Base-by-base conservation (phyloP, 192 early-diverging fungal genomes). In the Umbelopsis ramanniana region DNA sequence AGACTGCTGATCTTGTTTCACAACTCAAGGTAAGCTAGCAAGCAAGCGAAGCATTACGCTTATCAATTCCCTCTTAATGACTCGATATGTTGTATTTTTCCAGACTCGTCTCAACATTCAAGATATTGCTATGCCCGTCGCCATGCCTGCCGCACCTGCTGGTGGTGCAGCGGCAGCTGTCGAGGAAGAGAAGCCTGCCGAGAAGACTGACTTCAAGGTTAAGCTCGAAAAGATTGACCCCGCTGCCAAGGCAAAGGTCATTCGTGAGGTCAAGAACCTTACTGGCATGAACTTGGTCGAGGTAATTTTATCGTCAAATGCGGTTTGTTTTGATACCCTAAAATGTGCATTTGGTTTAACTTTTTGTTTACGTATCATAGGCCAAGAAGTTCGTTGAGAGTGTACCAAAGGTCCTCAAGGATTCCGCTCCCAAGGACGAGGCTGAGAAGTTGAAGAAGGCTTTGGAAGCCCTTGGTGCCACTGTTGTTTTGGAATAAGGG, bases 311-410 rank as follows among this genome's bases (percentile, higher is more conserved):
- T 19, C 45, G 15, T 66, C 33, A 19, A 21, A 21, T 46, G 22
- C 38, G 17, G 9, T 24, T 48, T 45, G 54, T 46, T 50, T 33
- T 17, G 19, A 57, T 6, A 35, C 23, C 33, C 15, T 26, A 33
- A 29, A n/a, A 43, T 68, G 40, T 40, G n/a, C 40, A 43, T 12
- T 7, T 43, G 8, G 6, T 43, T 43, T 43, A 43, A 43, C 40
- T 1, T 29, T n/a, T 43, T 43, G 40, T 12, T 11, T 43, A 12
- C 11, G 40, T 43, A 11, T 43, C 11, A 35, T 82, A 93, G 89
- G 97, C 97, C 76, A 99, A 99, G 89, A 99, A 99, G 88, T 98
- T 99, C 85, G 96, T 98, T 33, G 97, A 99, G 84, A 87, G 93
- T 72, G 95, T 89, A 71, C 97, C 97, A 79, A 99, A 99, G 88